Percentiles rank a stretch among this genome's conserved stretches.
Evolutionary conservation across 2,329 filamentous ascomycete species (phyloP).

Genomic region (Phaeomoniella chlamydospora): DNA sequence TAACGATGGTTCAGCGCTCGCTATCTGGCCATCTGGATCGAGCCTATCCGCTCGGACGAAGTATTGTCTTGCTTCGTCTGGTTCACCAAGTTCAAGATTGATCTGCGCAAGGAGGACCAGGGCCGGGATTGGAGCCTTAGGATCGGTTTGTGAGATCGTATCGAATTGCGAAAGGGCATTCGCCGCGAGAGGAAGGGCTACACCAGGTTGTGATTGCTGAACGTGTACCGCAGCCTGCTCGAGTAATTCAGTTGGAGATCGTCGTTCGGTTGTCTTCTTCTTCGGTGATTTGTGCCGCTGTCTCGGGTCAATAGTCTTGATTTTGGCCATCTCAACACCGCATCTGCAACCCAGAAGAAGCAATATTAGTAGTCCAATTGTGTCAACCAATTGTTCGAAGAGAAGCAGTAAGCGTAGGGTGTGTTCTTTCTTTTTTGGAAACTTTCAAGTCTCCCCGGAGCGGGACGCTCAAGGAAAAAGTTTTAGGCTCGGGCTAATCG

Average conservation of each 20-base stretch:
- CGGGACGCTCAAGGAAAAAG: too few relatives aligned
- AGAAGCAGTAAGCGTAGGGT: too few relatives aligned
- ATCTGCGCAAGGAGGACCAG: slow-evolving; percentile 71
- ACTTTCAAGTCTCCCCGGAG: too few relatives aligned
- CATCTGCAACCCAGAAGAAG: too few relatives aligned
- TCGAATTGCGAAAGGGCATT: slow-evolving; percentile 26
- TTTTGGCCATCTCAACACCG: background rate
- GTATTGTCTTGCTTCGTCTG: slow-evolving; percentile 56
- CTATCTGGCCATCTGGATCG: slow-evolving; percentile 58
- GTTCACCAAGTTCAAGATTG: slow-evolving; percentile 66
- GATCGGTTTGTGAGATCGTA: slow-evolving; percentile 17
- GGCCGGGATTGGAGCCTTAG: slow-evolving; percentile 35
- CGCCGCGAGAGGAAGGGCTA: slow-evolving; percentile 39
- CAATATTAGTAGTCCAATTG: too few relatives aligned
- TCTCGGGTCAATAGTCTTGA: background rate
- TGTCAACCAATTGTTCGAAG: too few relatives aligned
- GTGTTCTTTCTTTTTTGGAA: too few relatives aligned
- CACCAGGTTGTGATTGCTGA: slow-evolving; percentile 42
- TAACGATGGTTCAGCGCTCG: slow-evolving; percentile 60
- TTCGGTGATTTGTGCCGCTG: background rate
- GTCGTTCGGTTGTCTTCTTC: slow-evolving; percentile 14
- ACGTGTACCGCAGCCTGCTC: slow-evolving; percentile 41
- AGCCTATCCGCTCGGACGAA: slow-evolving; percentile 61
- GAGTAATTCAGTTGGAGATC: slow-evolving; percentile 40
- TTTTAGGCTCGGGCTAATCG: too few relatives aligned